Evolutionary conservation across 2,329 filamentous ascomycete species (phyloP).

Genomic region (Colletotrichum musae): DNA sequence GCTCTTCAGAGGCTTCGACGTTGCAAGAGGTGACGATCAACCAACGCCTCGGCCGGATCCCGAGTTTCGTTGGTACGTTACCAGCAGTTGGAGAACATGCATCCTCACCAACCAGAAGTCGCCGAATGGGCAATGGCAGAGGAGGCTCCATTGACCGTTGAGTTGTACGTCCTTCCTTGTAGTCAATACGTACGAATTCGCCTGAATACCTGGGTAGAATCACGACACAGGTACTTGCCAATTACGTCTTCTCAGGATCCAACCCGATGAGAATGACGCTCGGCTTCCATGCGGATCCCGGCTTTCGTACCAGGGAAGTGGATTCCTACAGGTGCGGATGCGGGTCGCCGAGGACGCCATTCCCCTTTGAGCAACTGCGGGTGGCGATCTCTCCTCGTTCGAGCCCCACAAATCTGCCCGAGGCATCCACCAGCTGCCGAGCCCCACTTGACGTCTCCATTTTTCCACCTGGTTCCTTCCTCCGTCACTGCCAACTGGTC

Average conservation of each 20-base stretch:
- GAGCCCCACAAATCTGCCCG: conserved; percentile 28
- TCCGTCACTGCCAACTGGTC: background rate
- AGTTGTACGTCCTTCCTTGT: too few relatives aligned
- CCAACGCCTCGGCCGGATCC: background rate
- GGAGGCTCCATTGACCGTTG: background rate
- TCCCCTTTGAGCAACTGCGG: background rate
- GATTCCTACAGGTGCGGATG: conserved; percentile 15
- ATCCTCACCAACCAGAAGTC: background rate
- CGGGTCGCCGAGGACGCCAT: conserved; percentile 7
- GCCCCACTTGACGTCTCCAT: background rate
- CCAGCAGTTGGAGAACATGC: too few relatives aligned
- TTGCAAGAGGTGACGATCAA: background rate
- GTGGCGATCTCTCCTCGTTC: conserved; percentile 4
- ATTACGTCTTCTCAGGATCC: too few relatives aligned
- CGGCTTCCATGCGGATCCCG: background rate
- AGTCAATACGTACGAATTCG: too few relatives aligned
- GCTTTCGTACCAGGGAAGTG: conserved; percentile 2
- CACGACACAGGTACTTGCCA: background rate
- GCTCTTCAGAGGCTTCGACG: too few relatives aligned
- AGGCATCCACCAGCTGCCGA: conserved; percentile 13
- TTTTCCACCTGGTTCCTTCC: background rate
- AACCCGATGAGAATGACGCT: background rate
- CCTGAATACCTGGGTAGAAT: background rate
- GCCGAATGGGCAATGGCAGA: background rate
- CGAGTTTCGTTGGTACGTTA: background rate